Conservation (phyloP, 192 early-diverging fungal genomes). For the Geranomyces variabilis region DNA sequence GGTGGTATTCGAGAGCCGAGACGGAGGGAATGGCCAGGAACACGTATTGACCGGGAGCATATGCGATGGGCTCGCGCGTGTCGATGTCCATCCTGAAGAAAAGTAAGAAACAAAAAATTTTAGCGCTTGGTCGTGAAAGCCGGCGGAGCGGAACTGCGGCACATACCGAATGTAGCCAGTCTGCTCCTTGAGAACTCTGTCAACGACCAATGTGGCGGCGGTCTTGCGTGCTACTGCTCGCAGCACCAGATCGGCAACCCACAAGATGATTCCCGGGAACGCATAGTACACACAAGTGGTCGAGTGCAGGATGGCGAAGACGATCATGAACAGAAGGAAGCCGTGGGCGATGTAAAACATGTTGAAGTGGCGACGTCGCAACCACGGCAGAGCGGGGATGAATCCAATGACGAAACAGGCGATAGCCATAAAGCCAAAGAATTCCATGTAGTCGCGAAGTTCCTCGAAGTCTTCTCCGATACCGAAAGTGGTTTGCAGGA, state of each 20-base stretch:
- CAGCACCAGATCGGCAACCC: constrained; percentile 63
- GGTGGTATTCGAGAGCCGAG: constrained; percentile 76
- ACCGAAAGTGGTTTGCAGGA: neutral
- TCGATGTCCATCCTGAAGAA: constrained; percentile 54
- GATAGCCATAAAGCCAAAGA: constrained; percentile 24
- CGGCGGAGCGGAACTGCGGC: no score
- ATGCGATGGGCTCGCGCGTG: constrained; percentile 55
- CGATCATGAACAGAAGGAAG: constrained; percentile 28
- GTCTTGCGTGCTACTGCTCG: constrained; percentile 42
- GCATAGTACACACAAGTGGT: constrained; percentile 24
- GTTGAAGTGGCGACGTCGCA: constrained; percentile 32
- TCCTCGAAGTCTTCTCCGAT: neutral
- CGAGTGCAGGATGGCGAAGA: constrained; percentile 17
- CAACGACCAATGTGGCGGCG: neutral
- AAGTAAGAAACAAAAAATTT: no score
- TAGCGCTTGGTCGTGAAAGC: no score
- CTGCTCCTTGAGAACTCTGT: neutral
- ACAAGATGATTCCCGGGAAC: constrained; percentile 54
- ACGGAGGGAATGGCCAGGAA: constrained; percentile 73
- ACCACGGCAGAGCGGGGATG: constrained; percentile 24
- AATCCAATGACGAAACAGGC: constrained; percentile 15
- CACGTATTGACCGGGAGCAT: constrained; percentile 72
- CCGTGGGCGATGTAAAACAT: constrained; percentile 31
- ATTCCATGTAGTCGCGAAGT: neutral
- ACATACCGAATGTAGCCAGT: neutral